These are phyloP conservation scores for Penicillium vulpinum DNA, from an alignment of 2,329 filamentous ascomycete genomes.

Conservation along the genomic window DNA sequence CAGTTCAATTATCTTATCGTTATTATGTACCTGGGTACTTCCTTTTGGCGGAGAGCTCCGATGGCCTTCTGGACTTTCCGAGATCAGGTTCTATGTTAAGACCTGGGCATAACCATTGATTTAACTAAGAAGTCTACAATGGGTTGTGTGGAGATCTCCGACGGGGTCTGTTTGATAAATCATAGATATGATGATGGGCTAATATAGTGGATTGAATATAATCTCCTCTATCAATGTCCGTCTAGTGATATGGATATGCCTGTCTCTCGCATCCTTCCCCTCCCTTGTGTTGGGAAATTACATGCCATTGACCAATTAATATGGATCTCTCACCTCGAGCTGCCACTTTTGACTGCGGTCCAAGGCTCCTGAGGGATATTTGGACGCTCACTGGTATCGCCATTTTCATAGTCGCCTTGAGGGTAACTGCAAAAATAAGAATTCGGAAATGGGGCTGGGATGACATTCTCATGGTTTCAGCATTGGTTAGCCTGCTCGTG, in stretches of 20 bases:
- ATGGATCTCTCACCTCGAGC: constrained; percentile 14
- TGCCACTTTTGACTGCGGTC: constrained; percentile 8
- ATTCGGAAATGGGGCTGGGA: constrained; percentile 25
- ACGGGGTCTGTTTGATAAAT: not conserved
- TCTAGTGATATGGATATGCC: not conserved
- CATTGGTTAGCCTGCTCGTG: constrained; percentile 20
- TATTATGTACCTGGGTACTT: not conserved
- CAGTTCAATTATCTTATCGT: not conserved
- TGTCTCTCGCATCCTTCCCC: not conserved
- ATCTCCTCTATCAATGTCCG: not conserved
- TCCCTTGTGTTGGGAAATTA: not conserved
- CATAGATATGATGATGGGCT: not conserved
- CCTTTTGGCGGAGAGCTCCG: not conserved
- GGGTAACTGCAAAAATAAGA: constrained; percentile 23
- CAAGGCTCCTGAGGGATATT: constrained; percentile 21
- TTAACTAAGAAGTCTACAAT: not conserved
- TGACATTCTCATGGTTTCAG: constrained; percentile 26
- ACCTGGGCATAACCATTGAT: no score
- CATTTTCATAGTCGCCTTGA: constrained; percentile 17
- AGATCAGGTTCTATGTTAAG: not conserved
- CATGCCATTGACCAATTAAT: not conserved
- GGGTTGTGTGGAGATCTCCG: not conserved
- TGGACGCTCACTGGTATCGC: constrained; percentile 24
- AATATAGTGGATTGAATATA: not conserved
- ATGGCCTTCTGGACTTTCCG: not conserved